A percentile compares a stretch with the other conserved stretches of the same genome.
phyloP scores from a whole-genome alignment of 768 basidiomycete genomes.

The Amanita pallidorosea region DNA sequence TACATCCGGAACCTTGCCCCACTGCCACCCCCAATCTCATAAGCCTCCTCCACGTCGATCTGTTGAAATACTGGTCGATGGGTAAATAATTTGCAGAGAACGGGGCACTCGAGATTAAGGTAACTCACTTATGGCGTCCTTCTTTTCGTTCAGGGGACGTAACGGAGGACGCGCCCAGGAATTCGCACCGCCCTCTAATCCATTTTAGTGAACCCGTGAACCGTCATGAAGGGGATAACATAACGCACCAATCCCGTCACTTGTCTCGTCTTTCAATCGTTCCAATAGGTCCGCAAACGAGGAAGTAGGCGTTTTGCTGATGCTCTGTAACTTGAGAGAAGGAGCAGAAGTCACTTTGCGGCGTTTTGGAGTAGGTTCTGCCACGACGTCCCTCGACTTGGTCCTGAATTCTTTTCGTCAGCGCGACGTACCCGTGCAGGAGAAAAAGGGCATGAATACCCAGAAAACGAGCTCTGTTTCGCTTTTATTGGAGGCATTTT shows the following conservation, averaged over 20 bases:
- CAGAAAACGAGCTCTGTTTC: background rate
- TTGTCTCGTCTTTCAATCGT: constrained; percentile 43
- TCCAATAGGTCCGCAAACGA: constrained; percentile 60
- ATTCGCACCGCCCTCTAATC: constrained; percentile 69
- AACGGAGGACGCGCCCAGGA: constrained; percentile 60
- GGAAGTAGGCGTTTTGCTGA: constrained; percentile 26
- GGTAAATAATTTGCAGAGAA: background rate
- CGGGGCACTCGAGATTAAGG: background rate
- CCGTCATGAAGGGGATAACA: background rate
- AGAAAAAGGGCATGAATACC: background rate
- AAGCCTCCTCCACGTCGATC: constrained; percentile 75
- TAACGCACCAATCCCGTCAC: constrained; percentile 30
- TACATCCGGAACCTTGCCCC: constrained; percentile 57
- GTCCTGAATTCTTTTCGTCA: background rate
- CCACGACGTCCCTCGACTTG: background rate
- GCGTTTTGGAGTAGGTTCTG: constrained; percentile 39
- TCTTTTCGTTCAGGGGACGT: constrained; percentile 42
- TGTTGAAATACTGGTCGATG: constrained; percentile 79
- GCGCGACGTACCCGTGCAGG: background rate
- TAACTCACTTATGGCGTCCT: constrained; percentile 58
- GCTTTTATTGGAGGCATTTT: background rate
- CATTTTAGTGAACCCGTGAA: constrained; percentile 20
- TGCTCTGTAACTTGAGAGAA: constrained; percentile 29
- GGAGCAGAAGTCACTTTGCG: constrained; percentile 34
- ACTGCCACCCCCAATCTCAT: constrained; percentile 29